phyloP scores from a whole-genome alignment of 2,329 filamentous ascomycete genomes.

The Fusarium sp. region DNA sequence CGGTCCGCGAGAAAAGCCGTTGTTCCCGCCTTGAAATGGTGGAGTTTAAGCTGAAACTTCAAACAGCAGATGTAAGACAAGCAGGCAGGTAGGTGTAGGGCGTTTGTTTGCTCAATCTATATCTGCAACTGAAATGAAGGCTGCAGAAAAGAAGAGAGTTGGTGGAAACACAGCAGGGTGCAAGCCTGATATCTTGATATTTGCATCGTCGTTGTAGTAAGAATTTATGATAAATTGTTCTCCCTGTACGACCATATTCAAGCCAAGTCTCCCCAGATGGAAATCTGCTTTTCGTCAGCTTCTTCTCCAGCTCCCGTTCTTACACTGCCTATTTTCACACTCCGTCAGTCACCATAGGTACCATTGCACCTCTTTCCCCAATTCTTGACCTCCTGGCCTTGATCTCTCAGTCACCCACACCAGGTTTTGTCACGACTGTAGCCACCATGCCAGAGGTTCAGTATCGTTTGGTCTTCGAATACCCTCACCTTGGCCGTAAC shows the following conservation, averaged over 20 bases:
- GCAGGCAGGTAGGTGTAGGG: neutral
- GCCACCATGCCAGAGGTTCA: neutral
- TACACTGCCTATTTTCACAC: neutral
- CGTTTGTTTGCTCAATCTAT: constrained; percentile 3
- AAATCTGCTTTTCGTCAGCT: neutral
- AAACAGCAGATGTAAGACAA: constrained; percentile 5
- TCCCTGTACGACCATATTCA: neutral
- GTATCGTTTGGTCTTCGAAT: constrained; percentile 17
- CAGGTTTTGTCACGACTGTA: neutral
- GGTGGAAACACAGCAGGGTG: neutral
- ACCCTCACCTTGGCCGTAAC: neutral
- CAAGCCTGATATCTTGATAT: neutral
- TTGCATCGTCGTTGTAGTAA: neutral
- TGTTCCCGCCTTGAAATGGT: neutral
- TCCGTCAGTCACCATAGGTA: neutral
- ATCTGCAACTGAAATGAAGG: neutral
- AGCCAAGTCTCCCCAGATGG: neutral
- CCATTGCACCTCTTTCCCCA: neutral
- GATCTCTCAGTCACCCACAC: neutral
- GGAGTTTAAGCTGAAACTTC: constrained; percentile 13
- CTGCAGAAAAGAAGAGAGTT: neutral
- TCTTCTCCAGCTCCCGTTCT: neutral
- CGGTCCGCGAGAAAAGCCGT: neutral
- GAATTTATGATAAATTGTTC: neutral
- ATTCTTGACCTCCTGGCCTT: neutral